Conservation (phyloP, 2,329 filamentous ascomycete species). For the Colletotrichum acutatum region DNA sequence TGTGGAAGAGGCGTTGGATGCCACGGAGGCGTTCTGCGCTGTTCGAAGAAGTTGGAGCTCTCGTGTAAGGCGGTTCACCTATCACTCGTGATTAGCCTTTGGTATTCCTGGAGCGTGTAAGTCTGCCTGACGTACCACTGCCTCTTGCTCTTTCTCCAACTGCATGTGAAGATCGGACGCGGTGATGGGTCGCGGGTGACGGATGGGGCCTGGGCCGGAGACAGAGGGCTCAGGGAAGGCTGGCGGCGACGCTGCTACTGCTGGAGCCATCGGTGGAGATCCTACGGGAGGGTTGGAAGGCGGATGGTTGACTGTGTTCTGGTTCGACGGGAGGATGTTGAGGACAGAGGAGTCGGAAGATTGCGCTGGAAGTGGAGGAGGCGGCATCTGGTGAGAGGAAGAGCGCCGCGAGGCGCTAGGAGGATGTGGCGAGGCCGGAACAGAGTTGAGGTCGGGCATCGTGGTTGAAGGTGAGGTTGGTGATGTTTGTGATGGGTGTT, state of each 20-base stretch:
- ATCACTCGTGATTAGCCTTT: slow-evolving; percentile 18
- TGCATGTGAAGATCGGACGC: slow-evolving; percentile 89
- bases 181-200: slow-evolving; percentile 89
- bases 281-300: slow-evolving; percentile 46
- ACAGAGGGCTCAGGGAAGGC: slow-evolving; percentile 49
- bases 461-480: slow-evolving; percentile 21
- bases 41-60: slow-evolving; percentile 87
- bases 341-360: slow-evolving; percentile 50
- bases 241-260: slow-evolving; percentile 33
- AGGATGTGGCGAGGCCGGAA: slow-evolving; percentile 61
- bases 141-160: slow-evolving; percentile 95
- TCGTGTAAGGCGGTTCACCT: slow-evolving; percentile 93
- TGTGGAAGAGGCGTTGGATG: slow-evolving; percentile 72
- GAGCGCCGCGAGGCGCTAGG: slow-evolving; percentile 55
- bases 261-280: slow-evolving; percentile 46
- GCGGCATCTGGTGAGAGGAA: slow-evolving; percentile 56
- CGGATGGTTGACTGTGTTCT: slow-evolving; percentile 57
- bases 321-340: slow-evolving; percentile 69
- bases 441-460: slow-evolving; percentile 68
- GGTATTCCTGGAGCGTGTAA: background rate
- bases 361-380: slow-evolving; percentile 45
- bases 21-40: slow-evolving; percentile 73
- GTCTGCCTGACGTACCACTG: slow-evolving; percentile 72
- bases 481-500: background rate
- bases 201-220: slow-evolving; percentile 76